Evolutionary conservation across 169 alveolate genomes (phyloP).

Genomic region (Toxoplasma gondii): DNA sequence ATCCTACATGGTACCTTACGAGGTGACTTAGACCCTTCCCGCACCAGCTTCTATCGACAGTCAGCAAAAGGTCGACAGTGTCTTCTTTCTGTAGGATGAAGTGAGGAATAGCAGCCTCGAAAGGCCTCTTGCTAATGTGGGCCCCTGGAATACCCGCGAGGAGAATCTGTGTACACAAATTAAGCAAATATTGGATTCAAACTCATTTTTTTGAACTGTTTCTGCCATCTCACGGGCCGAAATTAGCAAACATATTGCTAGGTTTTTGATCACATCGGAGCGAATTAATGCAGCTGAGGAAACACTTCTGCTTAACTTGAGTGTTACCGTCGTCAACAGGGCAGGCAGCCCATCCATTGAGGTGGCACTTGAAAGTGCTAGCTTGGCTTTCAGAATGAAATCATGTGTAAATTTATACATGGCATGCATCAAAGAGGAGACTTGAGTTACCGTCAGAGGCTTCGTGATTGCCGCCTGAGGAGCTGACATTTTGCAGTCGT

Average conservation of each 20-base stretch:
- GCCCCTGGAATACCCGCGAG: not conserved
- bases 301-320: no score
- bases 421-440: no score
- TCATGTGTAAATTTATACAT: no score
- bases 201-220: no score
- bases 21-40: not conserved
- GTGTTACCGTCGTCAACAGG: no score
- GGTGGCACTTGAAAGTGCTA: no score
- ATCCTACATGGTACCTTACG: not conserved
- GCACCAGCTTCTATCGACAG: slow-evolving; percentile 24
- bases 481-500: not conserved
- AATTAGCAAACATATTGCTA: not conserved
- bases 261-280: no score
- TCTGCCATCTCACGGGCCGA: no score
- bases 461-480: not conserved
- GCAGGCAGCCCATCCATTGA: no score
- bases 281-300: no score
- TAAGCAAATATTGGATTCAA: not conserved
- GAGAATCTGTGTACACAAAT: not conserved
- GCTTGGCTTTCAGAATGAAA: no score
- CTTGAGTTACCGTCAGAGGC: not conserved
- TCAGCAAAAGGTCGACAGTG: not conserved
- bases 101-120: not conserved
- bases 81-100: not conserved
- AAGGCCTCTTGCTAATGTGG: not conserved